Conservation (phyloP, 2,329 filamentous ascomycete genomes). For the Xylaria arbuscula region DNA sequence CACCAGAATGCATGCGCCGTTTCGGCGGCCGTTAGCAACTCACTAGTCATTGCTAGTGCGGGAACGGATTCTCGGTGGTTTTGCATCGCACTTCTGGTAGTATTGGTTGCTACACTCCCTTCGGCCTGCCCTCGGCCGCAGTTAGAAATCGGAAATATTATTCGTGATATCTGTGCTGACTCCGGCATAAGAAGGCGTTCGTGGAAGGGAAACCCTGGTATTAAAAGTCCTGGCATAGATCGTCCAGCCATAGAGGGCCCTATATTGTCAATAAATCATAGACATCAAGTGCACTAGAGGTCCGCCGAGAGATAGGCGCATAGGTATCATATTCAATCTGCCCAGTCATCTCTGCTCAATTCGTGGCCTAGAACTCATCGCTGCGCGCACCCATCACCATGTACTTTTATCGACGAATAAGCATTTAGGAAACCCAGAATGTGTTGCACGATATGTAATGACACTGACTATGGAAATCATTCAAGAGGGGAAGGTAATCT, state of each 20-base stretch:
- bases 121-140: conserved; percentile 4
- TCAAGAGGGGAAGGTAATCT: background rate
- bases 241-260: background rate
- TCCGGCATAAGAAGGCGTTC: background rate
- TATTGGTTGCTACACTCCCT: conserved; percentile 5
- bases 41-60: conserved; percentile 21
- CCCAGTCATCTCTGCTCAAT: conserved; percentile 8
- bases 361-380: conserved; percentile 18
- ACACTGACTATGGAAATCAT: background rate
- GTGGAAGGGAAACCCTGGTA: background rate
- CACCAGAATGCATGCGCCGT: background rate
- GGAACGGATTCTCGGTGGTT: background rate
- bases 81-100: conserved; percentile 6
- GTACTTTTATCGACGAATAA: conserved; percentile 14
- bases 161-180: background rate
- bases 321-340: conserved; percentile 6
- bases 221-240: background rate
- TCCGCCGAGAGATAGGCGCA: conserved; percentile 15
- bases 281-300: background rate
- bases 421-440: background rate
- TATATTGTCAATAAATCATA: background rate
- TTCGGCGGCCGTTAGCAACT: conserved; percentile 7
- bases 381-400: background rate
- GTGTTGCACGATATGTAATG: conserved; percentile 27
- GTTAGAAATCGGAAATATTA: conserved; percentile 5